phyloP scores from a whole-genome alignment of 768 basidiomycete genomes.

The Lentinula detonsa region DNA sequence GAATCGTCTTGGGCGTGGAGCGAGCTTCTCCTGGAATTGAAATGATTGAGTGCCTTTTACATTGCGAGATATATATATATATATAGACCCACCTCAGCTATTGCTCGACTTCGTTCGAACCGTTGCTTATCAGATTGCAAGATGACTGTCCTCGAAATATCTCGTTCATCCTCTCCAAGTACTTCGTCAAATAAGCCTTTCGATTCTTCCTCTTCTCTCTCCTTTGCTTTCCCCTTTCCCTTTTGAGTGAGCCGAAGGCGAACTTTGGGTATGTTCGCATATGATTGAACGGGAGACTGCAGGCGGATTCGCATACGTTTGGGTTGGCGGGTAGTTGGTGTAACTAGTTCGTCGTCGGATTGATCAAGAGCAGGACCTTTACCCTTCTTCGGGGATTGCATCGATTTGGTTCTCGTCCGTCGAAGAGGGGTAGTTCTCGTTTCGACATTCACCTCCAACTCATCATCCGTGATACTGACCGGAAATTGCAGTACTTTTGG shows the following conservation, averaged over 20 bases:
- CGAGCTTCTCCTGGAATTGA: constrained; percentile 39
- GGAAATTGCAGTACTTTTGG: constrained; percentile 7
- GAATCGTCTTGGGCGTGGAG: constrained; percentile 27
- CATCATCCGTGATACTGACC: constrained; percentile 13
- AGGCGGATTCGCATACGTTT: constrained; percentile 46
- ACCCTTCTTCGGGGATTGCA: constrained; percentile 14
- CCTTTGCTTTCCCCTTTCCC: constrained; percentile 61
- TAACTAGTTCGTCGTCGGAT: constrained; percentile 19
- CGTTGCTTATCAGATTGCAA: constrained; percentile 51
- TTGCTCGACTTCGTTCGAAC: constrained; percentile 67
- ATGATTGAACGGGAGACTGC: constrained; percentile 27
- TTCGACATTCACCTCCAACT: constrained; percentile 17
- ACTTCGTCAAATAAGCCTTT: constrained; percentile 83
- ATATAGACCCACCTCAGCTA: constrained; percentile 60
- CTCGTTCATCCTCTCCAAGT: constrained; percentile 60
- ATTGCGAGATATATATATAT: constrained; percentile 7
- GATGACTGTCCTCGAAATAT: constrained; percentile 65
- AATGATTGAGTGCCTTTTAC: constrained; percentile 2
- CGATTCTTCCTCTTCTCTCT: constrained; percentile 56
- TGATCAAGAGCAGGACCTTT: constrained; percentile 4
- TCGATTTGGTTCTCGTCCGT: background rate
- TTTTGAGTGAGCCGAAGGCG: constrained; percentile 54
- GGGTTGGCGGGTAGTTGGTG: constrained; percentile 21
- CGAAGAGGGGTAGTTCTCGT: background rate
- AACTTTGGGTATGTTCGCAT: constrained; percentile 33